Conservation (phyloP, 495 filamentous ascomycete species). For the Hypoxylon lienhwacheense region DNA sequence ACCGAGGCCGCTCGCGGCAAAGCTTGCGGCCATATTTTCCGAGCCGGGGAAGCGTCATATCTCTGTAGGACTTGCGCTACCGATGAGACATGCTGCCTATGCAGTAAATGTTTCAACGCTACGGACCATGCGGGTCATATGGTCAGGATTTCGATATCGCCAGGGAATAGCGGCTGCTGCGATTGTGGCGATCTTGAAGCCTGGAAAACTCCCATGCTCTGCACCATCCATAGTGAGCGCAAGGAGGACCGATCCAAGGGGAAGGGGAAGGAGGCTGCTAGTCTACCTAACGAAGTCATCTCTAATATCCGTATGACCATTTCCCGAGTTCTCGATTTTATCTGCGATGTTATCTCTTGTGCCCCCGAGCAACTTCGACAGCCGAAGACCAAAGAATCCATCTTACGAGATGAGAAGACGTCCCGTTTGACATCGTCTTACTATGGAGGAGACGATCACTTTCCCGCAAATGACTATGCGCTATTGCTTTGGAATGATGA, state of each 20-base stretch:
- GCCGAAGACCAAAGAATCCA: slow-evolving; percentile 75
- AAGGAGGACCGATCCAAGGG: slow-evolving; percentile 58
- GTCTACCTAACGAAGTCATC: slow-evolving; percentile 71
- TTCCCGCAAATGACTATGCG: slow-evolving; percentile 70
- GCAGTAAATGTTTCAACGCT: slow-evolving; percentile 88
- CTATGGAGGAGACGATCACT: slow-evolving; percentile 63
- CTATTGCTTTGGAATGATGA: slow-evolving; percentile 98
- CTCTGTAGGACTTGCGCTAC: slow-evolving; percentile 88
- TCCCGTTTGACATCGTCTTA: slow-evolving; percentile 76
- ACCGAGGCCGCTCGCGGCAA: slow-evolving; percentile 89
- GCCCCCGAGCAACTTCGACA: slow-evolving; percentile 92
- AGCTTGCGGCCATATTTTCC: slow-evolving; percentile 97
- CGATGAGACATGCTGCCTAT: slow-evolving; percentile 85
- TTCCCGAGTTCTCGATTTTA: slow-evolving; percentile 81
- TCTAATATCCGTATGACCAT: slow-evolving; percentile 80
- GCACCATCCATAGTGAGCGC: slow-evolving; percentile 83
- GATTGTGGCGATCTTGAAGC: slow-evolving; percentile 96
- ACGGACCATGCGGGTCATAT: slow-evolving; percentile 95
- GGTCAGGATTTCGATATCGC: slow-evolving; percentile 80
- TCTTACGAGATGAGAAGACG: slow-evolving; percentile 75
- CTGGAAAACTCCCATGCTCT: slow-evolving; percentile 84
- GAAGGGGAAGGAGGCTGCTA: slow-evolving; percentile 61
- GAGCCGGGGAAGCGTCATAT: slow-evolving; percentile 87
- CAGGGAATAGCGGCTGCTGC: slow-evolving; percentile 92
- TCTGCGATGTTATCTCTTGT: slow-evolving; percentile 96